Evolutionary conservation across 441 rosid genomes (phyloP), one percentile per base, ranked within the genome.

Genomic region (Populus hybrid): DNA sequence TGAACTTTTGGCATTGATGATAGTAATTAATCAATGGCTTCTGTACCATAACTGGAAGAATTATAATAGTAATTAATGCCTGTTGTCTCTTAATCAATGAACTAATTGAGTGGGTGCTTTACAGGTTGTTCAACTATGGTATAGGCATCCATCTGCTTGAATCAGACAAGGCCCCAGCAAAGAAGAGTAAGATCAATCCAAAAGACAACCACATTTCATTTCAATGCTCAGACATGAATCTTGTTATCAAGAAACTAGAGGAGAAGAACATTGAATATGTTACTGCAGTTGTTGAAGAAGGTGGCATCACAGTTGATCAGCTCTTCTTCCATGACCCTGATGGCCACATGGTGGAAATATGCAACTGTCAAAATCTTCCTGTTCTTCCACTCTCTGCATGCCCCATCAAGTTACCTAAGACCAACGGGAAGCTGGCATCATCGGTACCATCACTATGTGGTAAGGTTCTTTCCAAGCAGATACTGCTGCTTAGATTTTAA

Each of bases 311-410:
- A n/a, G 92, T 89, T 10, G 90, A 89, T 64, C 92, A 87, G 76
- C 77, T 87, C 29, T 87, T 89, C 84, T 89, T 89, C 73, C 92
- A 89, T 63, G 90, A 89, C 20, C 92, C 92, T 0, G 90, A 89
- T 79, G 90, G 92, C 29, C 83, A 84, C 82, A 89, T 89, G 90
- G 79, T 89, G 72, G 92, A 89, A 80, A 79, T 87, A 2, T 89
- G 92, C 79, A 89, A 86, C 42, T 89, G 92, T 50, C 86, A 89
- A 50, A 87, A 86, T 67, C 84, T 89, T 2, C 92, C 92, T 0
- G 82, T 87, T 63, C 82, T 87, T 74, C 92, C 92, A 3, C 79
- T 89, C n/a, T 68, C 87, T 38, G 59, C 88, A 20, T 88, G 89
- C 77, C 86, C 88, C 69, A 73, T 80, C 67, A 83, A 76, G 72